Evolutionary conservation across 169 alveolate genomes (phyloP).

Genomic region (Plasmodium chabaudi): DNA sequence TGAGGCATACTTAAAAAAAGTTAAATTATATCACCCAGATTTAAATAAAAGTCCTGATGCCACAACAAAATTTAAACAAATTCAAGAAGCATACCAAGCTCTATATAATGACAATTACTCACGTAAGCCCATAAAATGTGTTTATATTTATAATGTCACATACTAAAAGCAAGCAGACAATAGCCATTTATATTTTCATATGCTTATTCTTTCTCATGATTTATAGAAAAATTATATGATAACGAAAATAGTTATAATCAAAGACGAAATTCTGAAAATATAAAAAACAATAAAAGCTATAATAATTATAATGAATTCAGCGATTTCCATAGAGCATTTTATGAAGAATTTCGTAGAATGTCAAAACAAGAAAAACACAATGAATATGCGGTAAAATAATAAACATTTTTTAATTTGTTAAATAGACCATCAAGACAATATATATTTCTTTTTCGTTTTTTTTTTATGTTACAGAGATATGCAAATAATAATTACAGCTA

Average conservation of each 20-base stretch:
- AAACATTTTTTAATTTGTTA: neutral
- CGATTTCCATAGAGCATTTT: slow-evolving; percentile 71
- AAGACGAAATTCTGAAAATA: slow-evolving; percentile 24
- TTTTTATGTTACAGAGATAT: slow-evolving; percentile 42
- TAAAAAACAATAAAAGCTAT: slow-evolving; percentile 13
- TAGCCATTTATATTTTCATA: neutral
- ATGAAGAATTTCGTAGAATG: slow-evolving; percentile 75
- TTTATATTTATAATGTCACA: neutral
- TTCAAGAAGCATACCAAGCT: slow-evolving; percentile 91
- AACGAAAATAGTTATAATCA: slow-evolving; percentile 27
- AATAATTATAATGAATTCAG: slow-evolving; percentile 34
- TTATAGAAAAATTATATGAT: slow-evolving; percentile 24
- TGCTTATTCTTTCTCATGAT: neutral
- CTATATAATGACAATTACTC: slow-evolving; percentile 84
- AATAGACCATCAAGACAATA: neutral
- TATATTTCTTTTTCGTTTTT: slow-evolving; percentile 12
- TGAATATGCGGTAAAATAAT: slow-evolving; percentile 32
- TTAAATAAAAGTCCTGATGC: slow-evolving; percentile 88
- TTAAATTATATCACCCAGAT: slow-evolving; percentile 94
- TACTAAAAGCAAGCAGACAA: neutral
- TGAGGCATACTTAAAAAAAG: slow-evolving; percentile 92
- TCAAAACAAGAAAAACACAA: slow-evolving; percentile 58
- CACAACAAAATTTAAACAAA: slow-evolving; percentile 88
- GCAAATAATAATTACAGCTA: slow-evolving; percentile 54
- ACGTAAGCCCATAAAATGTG: slow-evolving; percentile 60